phyloP scores from a whole-genome alignment of 2,329 filamentous ascomycete genomes.

The Aspergillus hortae region DNA sequence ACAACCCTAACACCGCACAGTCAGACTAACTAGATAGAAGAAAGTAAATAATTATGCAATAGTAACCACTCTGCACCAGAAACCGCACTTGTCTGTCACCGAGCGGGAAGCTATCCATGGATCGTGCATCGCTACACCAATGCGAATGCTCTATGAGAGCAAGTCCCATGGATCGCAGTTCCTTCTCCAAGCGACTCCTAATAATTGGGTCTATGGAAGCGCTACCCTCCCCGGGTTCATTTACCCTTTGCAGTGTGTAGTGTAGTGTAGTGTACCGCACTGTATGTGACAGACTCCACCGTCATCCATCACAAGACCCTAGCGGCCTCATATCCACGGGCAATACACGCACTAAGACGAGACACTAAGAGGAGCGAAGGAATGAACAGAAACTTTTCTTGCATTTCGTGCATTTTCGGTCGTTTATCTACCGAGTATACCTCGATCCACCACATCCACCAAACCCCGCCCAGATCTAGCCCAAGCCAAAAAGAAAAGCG shows the following conservation, averaged over 20 bases:
- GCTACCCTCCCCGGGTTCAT: background rate
- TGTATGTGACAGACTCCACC: too few species aligned
- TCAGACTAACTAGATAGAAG: background rate
- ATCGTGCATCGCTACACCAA: background rate
- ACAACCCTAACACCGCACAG: background rate
- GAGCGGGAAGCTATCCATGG: background rate
- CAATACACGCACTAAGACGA: background rate
- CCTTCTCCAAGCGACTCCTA: background rate
- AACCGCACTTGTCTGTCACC: background rate
- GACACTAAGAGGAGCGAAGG: background rate
- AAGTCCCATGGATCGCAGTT: background rate
- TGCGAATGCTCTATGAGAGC: background rate
- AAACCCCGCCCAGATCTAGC: background rate
- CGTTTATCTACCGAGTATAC: background rate
- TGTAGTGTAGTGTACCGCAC: too few species aligned
- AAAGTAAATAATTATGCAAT: background rate
- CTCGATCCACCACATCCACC: background rate
- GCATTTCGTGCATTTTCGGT: background rate
- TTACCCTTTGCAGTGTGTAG: background rate
- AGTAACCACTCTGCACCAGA: background rate
- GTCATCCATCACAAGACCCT: too few species aligned
- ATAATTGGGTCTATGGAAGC: background rate
- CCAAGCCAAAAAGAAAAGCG: background rate
- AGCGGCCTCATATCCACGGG: background rate
- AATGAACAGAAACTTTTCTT: background rate